Percentiles rank a stretch among this genome's conserved stretches.
phyloP scores from a whole-genome alignment of 2,329 filamentous ascomycete species.

The Rhynchosporium agropyri region DNA sequence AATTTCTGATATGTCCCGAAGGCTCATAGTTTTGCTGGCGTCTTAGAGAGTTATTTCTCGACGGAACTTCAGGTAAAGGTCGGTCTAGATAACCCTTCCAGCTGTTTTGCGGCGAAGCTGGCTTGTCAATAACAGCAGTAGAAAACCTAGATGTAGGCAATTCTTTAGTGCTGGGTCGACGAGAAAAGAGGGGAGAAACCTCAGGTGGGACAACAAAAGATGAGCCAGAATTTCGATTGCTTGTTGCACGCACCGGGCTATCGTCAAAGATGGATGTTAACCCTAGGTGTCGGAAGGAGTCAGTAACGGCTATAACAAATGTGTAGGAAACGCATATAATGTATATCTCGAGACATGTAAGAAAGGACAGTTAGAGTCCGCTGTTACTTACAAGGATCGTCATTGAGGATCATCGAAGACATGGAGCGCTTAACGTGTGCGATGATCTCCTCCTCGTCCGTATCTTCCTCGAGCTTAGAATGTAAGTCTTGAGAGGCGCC shows the following conservation, averaged over 20 bases:
- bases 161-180: neutral
- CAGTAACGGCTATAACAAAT: too few relatives aligned
- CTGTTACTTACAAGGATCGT: slow-evolving; percentile 13
- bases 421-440: slow-evolving; percentile 19
- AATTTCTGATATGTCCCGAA: slow-evolving; percentile 16
- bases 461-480: slow-evolving; percentile 21
- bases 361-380: too few relatives aligned
- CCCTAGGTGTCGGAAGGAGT: slow-evolving; percentile 4
- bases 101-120: slow-evolving; percentile 17
- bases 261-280: slow-evolving; percentile 31
- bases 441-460: slow-evolving; percentile 7
- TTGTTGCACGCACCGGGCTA: slow-evolving; percentile 16
- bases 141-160: slow-evolving; percentile 14
- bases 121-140: slow-evolving; percentile 21
- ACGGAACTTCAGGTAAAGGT: slow-evolving; percentile 29
- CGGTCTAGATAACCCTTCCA: slow-evolving; percentile 18
- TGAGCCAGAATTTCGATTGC: slow-evolving; percentile 12
- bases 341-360: too few relatives aligned
- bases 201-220: slow-evolving; percentile 14
- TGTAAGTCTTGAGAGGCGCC: slow-evolving; percentile 23
- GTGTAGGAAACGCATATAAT: too few relatives aligned
- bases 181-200: neutral
- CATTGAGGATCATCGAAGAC: slow-evolving; percentile 12
- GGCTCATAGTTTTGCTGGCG: neutral
- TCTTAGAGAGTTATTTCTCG: slow-evolving; percentile 19